Percentiles rank a stretch among this genome's conserved stretches.
These are phyloP conservation scores for Xylaria sp. DNA, from an alignment of 2,329 filamentous ascomycete species.

Conservation along the genomic window DNA sequence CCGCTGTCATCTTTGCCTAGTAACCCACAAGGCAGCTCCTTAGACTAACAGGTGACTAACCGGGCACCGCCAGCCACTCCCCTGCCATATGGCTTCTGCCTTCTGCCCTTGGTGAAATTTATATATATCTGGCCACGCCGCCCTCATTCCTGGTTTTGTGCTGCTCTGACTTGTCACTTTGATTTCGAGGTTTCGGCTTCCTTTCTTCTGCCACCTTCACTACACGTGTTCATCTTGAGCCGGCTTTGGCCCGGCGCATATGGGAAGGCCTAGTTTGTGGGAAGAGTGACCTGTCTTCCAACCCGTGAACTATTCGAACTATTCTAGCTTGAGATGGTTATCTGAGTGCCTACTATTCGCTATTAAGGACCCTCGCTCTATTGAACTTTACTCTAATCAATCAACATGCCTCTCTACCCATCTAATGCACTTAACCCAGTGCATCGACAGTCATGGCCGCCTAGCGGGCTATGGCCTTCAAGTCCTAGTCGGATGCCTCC, in stretches of 20 bases:
- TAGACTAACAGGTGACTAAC: slow-evolving; percentile 43
- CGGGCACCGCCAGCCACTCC: slow-evolving; percentile 26
- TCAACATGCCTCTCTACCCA: slow-evolving; percentile 39
- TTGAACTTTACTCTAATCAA: slow-evolving; percentile 19
- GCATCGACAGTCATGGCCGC: slow-evolving; percentile 48
- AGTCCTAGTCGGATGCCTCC: slow-evolving; percentile 55
- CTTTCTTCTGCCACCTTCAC: slow-evolving; percentile 20
- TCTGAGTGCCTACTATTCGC: slow-evolving; percentile 19
- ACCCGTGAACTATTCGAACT: slow-evolving; percentile 15
- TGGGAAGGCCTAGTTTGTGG: slow-evolving; percentile 26
- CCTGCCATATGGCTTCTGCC: slow-evolving; percentile 30
- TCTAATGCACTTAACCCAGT: slow-evolving; percentile 36
- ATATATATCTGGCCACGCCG: slow-evolving; percentile 36
- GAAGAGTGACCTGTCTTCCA: slow-evolving; percentile 18
- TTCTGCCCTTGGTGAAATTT: slow-evolving; percentile 36
- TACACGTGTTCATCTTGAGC: slow-evolving; percentile 31
- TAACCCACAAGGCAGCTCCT: slow-evolving; percentile 43
- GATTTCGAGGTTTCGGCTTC: slow-evolving; percentile 29
- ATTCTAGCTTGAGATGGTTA: slow-evolving; percentile 26
- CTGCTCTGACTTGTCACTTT: slow-evolving; percentile 33
- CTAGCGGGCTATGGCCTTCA: slow-evolving; percentile 50
- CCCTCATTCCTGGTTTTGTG: slow-evolving; percentile 26
- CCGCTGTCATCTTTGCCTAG: slow-evolving; percentile 27
- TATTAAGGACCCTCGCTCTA: slow-evolving; percentile 13
- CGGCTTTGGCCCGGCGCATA: slow-evolving; percentile 37